Percentiles rank a stretch among this genome's conserved stretches.
phyloP scores from a whole-genome alignment of 2,329 filamentous ascomycete species.

The Trichoderma afroharzianum region DNA sequence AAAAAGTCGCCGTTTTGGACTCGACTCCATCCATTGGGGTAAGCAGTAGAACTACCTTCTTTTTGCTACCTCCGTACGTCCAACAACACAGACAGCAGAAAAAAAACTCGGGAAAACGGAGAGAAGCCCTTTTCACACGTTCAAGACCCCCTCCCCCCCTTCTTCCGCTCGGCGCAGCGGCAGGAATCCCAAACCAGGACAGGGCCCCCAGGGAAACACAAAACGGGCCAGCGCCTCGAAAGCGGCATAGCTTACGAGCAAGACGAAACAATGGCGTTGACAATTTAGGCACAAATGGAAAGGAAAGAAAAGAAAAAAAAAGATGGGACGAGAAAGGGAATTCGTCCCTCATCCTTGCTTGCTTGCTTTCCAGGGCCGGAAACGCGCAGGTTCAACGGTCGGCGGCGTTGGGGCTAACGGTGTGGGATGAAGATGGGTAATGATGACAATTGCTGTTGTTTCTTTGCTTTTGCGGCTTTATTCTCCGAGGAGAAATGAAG shows the following conservation, averaged over 20 bases:
- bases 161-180: background rate
- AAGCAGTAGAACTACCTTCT: background rate
- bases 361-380: background rate
- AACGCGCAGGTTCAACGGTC: background rate
- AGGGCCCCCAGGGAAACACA: background rate
- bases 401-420: background rate
- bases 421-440: background rate
- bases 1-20: background rate
- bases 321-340: background rate
- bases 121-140: background rate
- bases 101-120: background rate
- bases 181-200: background rate
- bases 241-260: background rate
- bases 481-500: background rate
- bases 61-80: background rate
- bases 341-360: slow-evolving; percentile 2
- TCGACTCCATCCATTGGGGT: background rate
- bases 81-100: background rate
- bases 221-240: background rate
- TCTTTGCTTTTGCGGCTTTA: background rate
- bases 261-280: background rate
- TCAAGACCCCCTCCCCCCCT: too few relatives aligned
- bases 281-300: slow-evolving; percentile 8
- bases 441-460: background rate
- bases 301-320: background rate